Conservation (phyloP, 164 flowering plant species). For the Macadamia integrifolia region DNA sequence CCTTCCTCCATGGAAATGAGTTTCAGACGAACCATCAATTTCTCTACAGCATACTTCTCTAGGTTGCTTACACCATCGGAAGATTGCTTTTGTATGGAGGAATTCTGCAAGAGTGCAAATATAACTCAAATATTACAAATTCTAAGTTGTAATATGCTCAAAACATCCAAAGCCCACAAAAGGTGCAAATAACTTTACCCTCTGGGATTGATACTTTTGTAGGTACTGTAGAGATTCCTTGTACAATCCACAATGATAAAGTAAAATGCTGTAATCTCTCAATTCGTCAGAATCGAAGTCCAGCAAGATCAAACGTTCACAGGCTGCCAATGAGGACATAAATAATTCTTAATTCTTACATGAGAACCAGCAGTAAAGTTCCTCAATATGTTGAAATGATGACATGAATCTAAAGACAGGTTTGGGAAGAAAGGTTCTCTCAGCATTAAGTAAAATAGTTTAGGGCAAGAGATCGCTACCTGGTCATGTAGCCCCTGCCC, state of each 20-base stretch:
- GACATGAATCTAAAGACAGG: background rate
- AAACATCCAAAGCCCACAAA: background rate
- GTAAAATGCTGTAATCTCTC: constrained; percentile 78
- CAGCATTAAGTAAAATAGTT: too few relatives aligned
- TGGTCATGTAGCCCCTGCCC: too few relatives aligned
- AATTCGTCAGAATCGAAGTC: constrained; percentile 46
- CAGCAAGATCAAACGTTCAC: constrained; percentile 73
- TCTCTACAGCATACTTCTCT: constrained; percentile 62
- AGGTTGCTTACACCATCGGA: constrained; percentile 18
- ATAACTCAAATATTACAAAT: background rate
- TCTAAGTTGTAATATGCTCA: background rate
- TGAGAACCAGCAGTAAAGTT: background rate
- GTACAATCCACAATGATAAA: constrained; percentile 74
- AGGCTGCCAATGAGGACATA: constrained; percentile 42
- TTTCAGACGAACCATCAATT: constrained; percentile 57
- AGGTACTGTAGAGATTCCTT: constrained; percentile 54
- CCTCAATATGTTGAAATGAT: background rate
- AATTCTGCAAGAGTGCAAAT: constrained; percentile 17
- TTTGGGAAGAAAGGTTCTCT: too few relatives aligned
- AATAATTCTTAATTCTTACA: background rate
- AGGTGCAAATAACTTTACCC: constrained; percentile 28
- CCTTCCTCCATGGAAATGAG: constrained; percentile 67
- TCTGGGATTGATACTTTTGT: constrained; percentile 40
- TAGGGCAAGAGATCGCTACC: too few relatives aligned
- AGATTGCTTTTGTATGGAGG: constrained; percentile 16